Evolutionary conservation across 805 yeast genomes (phyloP), one percentile per base, ranked within the genome.

Genomic region (Metschnikowia amazonensis): DNA sequence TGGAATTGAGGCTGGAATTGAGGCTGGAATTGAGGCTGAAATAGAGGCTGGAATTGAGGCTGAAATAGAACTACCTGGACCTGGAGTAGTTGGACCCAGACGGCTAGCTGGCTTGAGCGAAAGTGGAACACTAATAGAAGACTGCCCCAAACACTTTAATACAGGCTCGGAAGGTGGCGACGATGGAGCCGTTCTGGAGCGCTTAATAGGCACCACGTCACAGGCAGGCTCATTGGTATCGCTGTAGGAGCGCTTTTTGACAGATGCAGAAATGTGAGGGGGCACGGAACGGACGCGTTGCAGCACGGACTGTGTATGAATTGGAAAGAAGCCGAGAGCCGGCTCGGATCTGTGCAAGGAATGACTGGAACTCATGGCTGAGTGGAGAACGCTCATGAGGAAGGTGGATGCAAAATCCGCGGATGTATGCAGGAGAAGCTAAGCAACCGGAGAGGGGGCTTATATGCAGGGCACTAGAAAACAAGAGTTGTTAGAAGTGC

Each of bases 161-260:
- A 9, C 23, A 1, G 31, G 16, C 4, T 11, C 38, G 7, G 29
- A 35, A 5, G 50, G 44, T 1, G 57, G 54, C 14, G 56, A 45
- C 7, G 56, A 49, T 1, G 52, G 58, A 9, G 52, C 53, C 2
- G 51, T 49, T 31, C 36, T 34, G 43, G 49, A 49, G 9, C 52
- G 34, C 36, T 47, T 47, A 14, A 18, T 10, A 10, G 36, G 43
- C 3, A 5, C 24, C 6, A 7, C 5, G 14, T 9, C 11, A 25
- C 16, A 0, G 25, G 16, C 9, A 7, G 21, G 13, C 20, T 28
- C 23, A 20, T 28, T 17, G n/a, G 42, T 30, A 37, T 65, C 72
- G 44, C 62, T 58, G 43, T 57, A 58, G 6, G 65, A 56, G 45
- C 72, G 59, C 45, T 66, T 67, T 43, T 56, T 60, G 27, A 48